Evolutionary conservation across 2,329 filamentous ascomycete species (phyloP), one percentile per base, ranked within the genome.

Genomic region (Teratosphaeria pseudoeucalypti): DNA sequence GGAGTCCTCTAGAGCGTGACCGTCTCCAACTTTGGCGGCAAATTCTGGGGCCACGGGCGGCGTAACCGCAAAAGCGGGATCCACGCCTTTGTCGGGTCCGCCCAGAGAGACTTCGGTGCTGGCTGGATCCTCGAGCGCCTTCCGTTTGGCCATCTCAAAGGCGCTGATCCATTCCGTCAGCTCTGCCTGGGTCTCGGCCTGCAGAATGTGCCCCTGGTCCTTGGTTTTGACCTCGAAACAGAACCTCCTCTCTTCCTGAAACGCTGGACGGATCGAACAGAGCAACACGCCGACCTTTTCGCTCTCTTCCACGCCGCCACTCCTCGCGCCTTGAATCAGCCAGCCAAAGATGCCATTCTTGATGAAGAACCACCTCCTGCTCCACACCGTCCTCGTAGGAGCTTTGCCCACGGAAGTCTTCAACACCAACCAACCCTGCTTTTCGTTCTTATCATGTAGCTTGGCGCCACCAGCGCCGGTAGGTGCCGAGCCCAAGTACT

Each of bases 221-320:
- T 96, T 99, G 2, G 94, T 99, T 79, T 97, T 99, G 69, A 99
- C 88, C 74, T 99, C 94, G 68, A 99, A 96, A 72, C 94, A 97
- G 74, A 97, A 99, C 16, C 94, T 84, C 47, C 94, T 85, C 69
- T 99, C 94, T 74, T 99, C 94, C 65, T 90, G 86, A 57, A 95
- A 88, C 0, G 92, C 91, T 19, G 92, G 91, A 68, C 92, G 90
- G 55, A 94, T 88, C 68, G 90, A 95, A 76, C 94, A 99, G 47
- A 99, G 84, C 57, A 99, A 77, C 2, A 99, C 92, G 49, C 94
- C 94, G 62, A 96, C 95, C 75, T 95, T 91, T 68, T 99, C 94
- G 54, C 91, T 95, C 72, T 97, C 92, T 66, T 97, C 85, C 26
- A 99, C 94, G 37, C 91, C 92, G 53, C 85, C 86, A 53, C 85